These are phyloP conservation scores for Hamamelis virginiana DNA, from an alignment of 164 flowering plant genomes.

Conservation along the genomic window DNA sequence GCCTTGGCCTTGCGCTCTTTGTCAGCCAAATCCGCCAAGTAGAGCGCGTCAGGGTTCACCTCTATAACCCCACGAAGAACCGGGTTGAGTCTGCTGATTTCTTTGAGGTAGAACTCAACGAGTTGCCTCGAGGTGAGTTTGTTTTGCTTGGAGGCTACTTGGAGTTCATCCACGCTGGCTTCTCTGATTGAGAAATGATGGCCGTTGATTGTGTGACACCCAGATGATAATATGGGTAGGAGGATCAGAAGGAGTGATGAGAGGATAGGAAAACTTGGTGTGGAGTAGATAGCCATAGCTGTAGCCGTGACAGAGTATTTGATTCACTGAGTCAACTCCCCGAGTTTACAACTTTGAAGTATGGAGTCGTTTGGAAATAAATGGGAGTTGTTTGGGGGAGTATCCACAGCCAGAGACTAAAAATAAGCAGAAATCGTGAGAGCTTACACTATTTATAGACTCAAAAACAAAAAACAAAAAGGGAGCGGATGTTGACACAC, in stretches of 20 bases:
- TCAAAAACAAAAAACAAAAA: too few species aligned
- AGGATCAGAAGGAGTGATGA: neutral
- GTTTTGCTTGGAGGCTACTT: conserved; percentile 39
- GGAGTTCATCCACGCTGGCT: conserved; percentile 49
- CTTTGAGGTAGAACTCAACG: conserved; percentile 40
- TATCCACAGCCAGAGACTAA: too few species aligned
- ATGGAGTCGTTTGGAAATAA: too few species aligned
- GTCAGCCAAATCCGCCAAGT: conserved; percentile 50
- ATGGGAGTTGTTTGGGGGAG: too few species aligned
- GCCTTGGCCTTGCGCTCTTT: conserved; percentile 21
- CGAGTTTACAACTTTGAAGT: too few species aligned
- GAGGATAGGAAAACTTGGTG: neutral
- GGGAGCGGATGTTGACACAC: too few species aligned
- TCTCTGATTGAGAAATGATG: conserved; percentile 33
- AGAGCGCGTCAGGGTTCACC: conserved; percentile 59
- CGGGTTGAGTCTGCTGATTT: conserved; percentile 42
- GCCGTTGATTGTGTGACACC: neutral
- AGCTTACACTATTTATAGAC: too few species aligned
- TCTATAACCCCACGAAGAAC: conserved; percentile 47
- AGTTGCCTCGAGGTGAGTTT: conserved; percentile 53
- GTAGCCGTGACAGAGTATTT: too few species aligned
- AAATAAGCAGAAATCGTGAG: too few species aligned
- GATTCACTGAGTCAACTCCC: too few species aligned
- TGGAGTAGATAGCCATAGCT: too few species aligned
- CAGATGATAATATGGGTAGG: neutral